Evolutionary conservation across 768 basidiomycete species (phyloP), one percentile per base, ranked within the genome.

Genomic region (Pleurotus giganteus): DNA sequence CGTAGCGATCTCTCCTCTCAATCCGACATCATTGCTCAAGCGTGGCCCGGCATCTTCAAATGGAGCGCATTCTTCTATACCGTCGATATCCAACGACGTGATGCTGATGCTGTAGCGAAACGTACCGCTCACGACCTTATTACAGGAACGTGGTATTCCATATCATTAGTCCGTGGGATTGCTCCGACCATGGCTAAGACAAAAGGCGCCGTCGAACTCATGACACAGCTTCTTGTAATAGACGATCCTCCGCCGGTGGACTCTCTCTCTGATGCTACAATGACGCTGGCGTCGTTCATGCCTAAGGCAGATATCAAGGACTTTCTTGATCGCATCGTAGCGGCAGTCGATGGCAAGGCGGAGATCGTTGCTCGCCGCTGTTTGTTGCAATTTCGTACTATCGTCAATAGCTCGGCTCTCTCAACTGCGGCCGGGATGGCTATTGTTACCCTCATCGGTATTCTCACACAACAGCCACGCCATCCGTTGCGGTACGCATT

Each of bases 11-110:
- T 58, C 8, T 59, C 58, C 1, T 42, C 60, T 7, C 58, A 69
- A 43, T 64, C 63, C 21, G 47, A 59, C 13, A 55, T 55, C 6
- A 58, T 71, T 13, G 53, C 61, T 4, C 50, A 62, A n/a, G 66
- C 63, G 4, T 75, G 73, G 72, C 69, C 66, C 1, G 70, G 66
- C 7, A 60, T 71, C 15, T 72, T 66, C 62, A 70, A 71, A 56
- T 74, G 74, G 72, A 69, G 69, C 49, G 62, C 60, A 2, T 73
- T 64, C 59, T 64, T 74, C 39, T 68, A 63, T 60, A 58, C 62
- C 9, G 56, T 60, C 4, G 64, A 68, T 27, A 58, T 69, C 34
- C 57, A 65, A 29, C 49, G 58, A 27, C 44, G 47, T 21, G 53
- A 58, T 23, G 51, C 57, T n/a, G 42, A 58, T 11, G 53, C 62